A percentile compares a stretch with the other conserved stretches of the same genome.
These are phyloP conservation scores for Sphagnum contortum DNA, from an alignment of 225 moss, liverwort and hornwort genomes.

Conservation along the genomic window DNA sequence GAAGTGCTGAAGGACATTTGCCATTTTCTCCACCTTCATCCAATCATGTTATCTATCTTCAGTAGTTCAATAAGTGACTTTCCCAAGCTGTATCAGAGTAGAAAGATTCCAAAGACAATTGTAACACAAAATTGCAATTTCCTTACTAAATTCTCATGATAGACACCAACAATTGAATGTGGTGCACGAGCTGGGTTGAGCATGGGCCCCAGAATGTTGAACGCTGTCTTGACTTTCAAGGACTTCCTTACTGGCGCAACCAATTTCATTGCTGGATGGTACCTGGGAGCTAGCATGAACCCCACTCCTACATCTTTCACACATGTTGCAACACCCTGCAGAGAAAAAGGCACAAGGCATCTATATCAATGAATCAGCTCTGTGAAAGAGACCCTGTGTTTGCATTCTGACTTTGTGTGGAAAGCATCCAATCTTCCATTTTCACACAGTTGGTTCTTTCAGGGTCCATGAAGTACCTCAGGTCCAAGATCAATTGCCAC, in stretches of 20 bases:
- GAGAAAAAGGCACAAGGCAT: not conserved
- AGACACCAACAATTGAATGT: constrained; percentile 90
- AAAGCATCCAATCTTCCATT: too few species aligned
- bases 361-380: not conserved
- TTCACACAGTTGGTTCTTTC: too few species aligned
- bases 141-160: constrained; percentile 70
- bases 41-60: not conserved
- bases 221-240: constrained; percentile 87
- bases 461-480: constrained; percentile 32
- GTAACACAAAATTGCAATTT: not conserved
- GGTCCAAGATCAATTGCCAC: constrained; percentile 90
- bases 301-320: constrained; percentile 88
- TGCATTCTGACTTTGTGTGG: too few species aligned
- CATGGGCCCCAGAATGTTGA: constrained; percentile 94
- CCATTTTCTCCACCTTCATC: constrained; percentile 65
- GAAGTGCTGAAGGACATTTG: constrained; percentile 70
- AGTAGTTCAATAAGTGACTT: not conserved
- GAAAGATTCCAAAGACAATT: too few species aligned
- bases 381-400: too few species aligned
- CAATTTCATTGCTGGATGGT: constrained; percentile 83
- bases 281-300: constrained; percentile 81
- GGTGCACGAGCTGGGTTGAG: constrained; percentile 83
- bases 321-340: constrained; percentile 66
- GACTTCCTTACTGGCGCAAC: constrained; percentile 76
- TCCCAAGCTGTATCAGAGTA: too few species aligned